Percentiles rank a stretch among this genome's conserved stretches.
These are phyloP conservation scores for Termitomyces sp. DNA, from an alignment of 1,284 basidiomycete species.

Conservation along the genomic window DNA sequence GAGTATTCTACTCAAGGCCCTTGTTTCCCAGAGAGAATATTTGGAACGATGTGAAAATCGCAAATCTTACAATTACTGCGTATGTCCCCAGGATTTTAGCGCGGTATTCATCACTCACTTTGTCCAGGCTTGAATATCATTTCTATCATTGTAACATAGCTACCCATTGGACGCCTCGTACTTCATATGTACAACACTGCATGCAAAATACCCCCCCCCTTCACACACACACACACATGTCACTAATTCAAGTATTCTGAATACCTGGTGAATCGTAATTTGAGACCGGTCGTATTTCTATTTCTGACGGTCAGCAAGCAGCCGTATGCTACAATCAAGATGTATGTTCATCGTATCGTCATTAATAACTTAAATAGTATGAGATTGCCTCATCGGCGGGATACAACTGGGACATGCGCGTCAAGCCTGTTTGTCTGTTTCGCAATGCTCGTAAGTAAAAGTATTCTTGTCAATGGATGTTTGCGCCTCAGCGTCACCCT, in stretches of 20 bases:
- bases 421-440: constrained; percentile 3
- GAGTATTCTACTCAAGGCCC: neutral
- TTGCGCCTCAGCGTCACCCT: constrained; percentile 3
- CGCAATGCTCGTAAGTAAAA: constrained; percentile 9
- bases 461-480: constrained; percentile 5
- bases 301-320: neutral
- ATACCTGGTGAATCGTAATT: neutral
- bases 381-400: neutral
- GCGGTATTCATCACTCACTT: neutral
- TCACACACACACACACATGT: no score
- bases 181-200: constrained; percentile 8
- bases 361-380: neutral
- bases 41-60: constrained; percentile 75
- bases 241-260: neutral
- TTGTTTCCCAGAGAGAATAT: constrained; percentile 61
- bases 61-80: constrained; percentile 79
- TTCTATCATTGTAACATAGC: constrained; percentile 12
- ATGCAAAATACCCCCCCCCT: neutral
- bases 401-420: neutral
- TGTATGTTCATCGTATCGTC: neutral
- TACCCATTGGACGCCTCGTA: constrained; percentile 4
- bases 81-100: constrained; percentile 21
- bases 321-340: neutral
- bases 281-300: neutral
- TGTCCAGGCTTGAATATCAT: constrained; percentile 18